Evolutionary conservation across 148 eudicot genomes (phyloP).

Genomic region (Arbutus unedo): DNA sequence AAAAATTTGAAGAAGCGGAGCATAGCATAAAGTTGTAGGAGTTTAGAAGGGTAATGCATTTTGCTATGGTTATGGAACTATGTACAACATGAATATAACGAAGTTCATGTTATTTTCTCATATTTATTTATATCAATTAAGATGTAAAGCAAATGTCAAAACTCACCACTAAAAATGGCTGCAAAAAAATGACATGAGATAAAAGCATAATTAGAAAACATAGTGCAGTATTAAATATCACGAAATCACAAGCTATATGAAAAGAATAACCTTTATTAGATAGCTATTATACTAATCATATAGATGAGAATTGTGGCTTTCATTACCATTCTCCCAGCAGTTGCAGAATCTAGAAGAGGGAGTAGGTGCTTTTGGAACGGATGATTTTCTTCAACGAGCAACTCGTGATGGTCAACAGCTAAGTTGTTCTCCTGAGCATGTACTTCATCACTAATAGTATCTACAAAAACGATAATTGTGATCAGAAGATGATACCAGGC

Average conservation of each 20-base stretch:
- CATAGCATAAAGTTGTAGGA: slow-evolving; percentile 1
- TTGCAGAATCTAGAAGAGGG: slow-evolving; percentile 31
- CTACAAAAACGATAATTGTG: slow-evolving; percentile 32
- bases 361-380: slow-evolving; percentile 31
- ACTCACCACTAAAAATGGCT: neutral
- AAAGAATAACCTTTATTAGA: neutral
- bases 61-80: neutral
- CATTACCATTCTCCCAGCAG: slow-evolving; percentile 43
- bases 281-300: neutral
- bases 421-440: slow-evolving; percentile 28
- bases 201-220: neutral
- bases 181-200: slow-evolving; percentile 6
- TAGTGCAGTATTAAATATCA: neutral
- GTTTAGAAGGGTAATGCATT: neutral
- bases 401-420: slow-evolving; percentile 32
- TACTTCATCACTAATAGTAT: slow-evolving; percentile 33
- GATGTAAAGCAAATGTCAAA: neutral
- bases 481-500: slow-evolving; percentile 3
- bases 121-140: neutral
- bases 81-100: neutral
- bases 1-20: neutral
- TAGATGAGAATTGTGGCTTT: neutral
- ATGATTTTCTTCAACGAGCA: slow-evolving; percentile 38
- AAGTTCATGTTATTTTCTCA: neutral
- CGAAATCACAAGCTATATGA: neutral